phyloP scores from a whole-genome alignment of 2,329 filamentous ascomycete species.

The Fusarium paranaense region DNA sequence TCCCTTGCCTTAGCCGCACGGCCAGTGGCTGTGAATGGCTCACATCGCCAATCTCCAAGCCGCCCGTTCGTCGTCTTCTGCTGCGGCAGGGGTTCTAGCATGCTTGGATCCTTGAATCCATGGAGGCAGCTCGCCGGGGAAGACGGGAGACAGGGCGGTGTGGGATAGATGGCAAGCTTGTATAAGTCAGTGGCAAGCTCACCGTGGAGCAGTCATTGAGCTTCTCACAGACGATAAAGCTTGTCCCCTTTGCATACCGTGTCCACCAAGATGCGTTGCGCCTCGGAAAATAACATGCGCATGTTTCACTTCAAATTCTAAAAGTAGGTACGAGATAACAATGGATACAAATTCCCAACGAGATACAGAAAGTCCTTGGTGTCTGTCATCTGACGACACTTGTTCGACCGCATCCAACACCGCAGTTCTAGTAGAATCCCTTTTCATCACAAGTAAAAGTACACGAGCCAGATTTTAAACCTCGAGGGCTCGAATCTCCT shows the following conservation, averaged over 20 bases:
- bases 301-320: slow-evolving; percentile 15
- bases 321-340: slow-evolving; percentile 12
- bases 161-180: slow-evolving; percentile 3
- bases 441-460: slow-evolving; percentile 30
- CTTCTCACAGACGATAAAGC: background rate
- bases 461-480: slow-evolving; percentile 23
- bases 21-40: slow-evolving; percentile 9
- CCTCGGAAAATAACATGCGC: background rate
- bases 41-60: slow-evolving; percentile 9
- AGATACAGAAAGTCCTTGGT: background rate
- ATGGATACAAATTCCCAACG: slow-evolving; percentile 4
- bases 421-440: slow-evolving; percentile 17
- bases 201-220: background rate
- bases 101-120: slow-evolving; percentile 9
- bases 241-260: slow-evolving; percentile 7
- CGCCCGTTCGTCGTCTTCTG: slow-evolving; percentile 3
- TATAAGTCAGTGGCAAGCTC: background rate
- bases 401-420: slow-evolving; percentile 10
- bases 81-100: slow-evolving; percentile 26
- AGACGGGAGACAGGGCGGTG: slow-evolving; percentile 14
- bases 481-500: background rate
- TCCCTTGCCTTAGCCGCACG: slow-evolving; percentile 6
- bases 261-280: slow-evolving; percentile 5
- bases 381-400: slow-evolving; percentile 11
- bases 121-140: slow-evolving; percentile 13